Percentiles rank a stretch among this genome's conserved stretches.
phyloP scores from a whole-genome alignment of 139 green algal species.

The Coccomyxa sp. region DNA sequence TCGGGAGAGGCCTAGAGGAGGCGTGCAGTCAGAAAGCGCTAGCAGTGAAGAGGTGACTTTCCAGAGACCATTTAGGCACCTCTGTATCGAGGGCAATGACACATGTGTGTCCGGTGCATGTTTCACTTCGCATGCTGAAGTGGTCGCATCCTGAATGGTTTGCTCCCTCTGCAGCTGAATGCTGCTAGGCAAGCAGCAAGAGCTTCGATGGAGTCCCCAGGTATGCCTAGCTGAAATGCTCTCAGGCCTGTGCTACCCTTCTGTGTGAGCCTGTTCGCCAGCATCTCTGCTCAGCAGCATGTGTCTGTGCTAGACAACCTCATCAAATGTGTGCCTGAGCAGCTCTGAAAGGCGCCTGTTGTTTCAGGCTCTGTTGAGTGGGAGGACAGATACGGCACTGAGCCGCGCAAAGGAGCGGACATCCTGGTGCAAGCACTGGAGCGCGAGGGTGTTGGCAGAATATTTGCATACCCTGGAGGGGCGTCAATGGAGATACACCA shows the following conservation, averaged over 20 bases:
- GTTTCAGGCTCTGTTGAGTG: constrained; percentile 41
- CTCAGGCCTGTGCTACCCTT: not conserved
- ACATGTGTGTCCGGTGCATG: not conserved
- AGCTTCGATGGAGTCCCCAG: constrained; percentile 22
- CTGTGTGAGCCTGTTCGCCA: not conserved
- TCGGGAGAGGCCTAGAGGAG: not conserved
- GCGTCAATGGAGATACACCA: constrained; percentile 99
- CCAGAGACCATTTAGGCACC: not conserved
- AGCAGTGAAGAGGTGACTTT: not conserved
- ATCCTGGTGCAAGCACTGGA: constrained; percentile 96
- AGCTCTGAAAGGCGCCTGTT: no score
- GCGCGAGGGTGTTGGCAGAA: constrained; percentile 76
- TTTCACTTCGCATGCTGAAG: not conserved
- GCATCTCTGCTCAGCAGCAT: not conserved
- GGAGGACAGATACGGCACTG: constrained; percentile 75
- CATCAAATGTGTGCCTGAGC: no score
- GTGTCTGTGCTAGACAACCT: not conserved
- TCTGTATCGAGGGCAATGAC: not conserved
- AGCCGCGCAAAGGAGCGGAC: constrained; percentile 92
- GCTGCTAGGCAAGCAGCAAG: constrained; percentile 24
- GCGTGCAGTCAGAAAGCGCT: not conserved
- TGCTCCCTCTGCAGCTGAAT: constrained; percentile 19
- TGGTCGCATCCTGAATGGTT: not conserved
- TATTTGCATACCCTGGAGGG: constrained; percentile 90
- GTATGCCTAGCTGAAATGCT: not conserved